phyloP scores from a whole-genome alignment of 768 basidiomycete genomes.

The Gloeopeniophorella convolvens region DNA sequence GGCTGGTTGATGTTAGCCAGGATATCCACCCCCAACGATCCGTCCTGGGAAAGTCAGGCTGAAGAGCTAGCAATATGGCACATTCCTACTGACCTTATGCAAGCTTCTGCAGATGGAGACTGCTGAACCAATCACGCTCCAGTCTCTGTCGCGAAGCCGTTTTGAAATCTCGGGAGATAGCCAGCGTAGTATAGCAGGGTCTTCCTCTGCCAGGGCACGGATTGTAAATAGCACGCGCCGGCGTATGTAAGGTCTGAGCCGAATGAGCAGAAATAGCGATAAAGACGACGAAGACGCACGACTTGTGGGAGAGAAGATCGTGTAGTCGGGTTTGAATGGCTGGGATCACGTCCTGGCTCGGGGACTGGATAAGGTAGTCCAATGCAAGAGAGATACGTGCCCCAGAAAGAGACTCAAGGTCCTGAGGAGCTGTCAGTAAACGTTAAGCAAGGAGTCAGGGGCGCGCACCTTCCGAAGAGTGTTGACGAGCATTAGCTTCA shows the following conservation, averaged over 20 bases:
- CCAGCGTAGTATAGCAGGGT: slow-evolving; percentile 8
- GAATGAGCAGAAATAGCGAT: not conserved
- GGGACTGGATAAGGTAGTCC: slow-evolving; percentile 55
- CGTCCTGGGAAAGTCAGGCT: slow-evolving; percentile 12
- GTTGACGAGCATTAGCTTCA: slow-evolving; percentile 80
- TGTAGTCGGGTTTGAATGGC: slow-evolving; percentile 63
- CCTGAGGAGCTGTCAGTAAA: slow-evolving; percentile 38
- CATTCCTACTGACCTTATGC: slow-evolving; percentile 9
- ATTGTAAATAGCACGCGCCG: slow-evolving; percentile 13
- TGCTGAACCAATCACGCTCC: slow-evolving; percentile 13
- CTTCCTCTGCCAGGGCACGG: slow-evolving; percentile 13
- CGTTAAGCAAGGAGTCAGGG: not conserved
- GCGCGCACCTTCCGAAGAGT: slow-evolving; percentile 67
- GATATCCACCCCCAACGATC: slow-evolving; percentile 7
- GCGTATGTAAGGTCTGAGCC: not conserved
- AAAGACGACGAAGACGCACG: slow-evolving; percentile 54
- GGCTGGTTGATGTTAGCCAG: not conserved
- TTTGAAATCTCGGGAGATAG: slow-evolving; percentile 13
- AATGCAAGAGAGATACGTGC: slow-evolving; percentile 65
- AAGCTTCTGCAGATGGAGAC: slow-evolving; percentile 11
- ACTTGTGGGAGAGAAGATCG: slow-evolving; percentile 61
- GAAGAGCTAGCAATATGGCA: not conserved
- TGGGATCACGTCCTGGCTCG: slow-evolving; percentile 65
- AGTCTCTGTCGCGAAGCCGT: slow-evolving; percentile 15
- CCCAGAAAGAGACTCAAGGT: slow-evolving; percentile 54